Conservation (phyloP, 495 filamentous ascomycete genomes). For the Hyaloscypha finlandica region DNA sequence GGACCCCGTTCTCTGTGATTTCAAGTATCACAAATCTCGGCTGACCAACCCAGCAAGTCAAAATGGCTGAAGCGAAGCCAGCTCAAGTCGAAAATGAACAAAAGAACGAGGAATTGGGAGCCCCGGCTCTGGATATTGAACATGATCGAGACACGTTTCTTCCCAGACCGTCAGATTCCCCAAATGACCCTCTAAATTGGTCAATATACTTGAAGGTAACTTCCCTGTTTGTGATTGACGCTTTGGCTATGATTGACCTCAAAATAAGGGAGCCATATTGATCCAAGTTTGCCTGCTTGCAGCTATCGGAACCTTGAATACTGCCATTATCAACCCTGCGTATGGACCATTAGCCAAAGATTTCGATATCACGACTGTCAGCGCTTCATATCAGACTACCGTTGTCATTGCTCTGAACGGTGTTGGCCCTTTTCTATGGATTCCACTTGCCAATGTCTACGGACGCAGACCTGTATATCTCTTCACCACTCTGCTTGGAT, state of each 20-base stretch:
- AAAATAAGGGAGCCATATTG: background rate
- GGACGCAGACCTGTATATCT: constrained; percentile 6
- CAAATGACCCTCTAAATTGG: constrained; percentile 6
- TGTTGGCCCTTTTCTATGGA: constrained; percentile 2
- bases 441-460: constrained; percentile 5
- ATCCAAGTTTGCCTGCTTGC: constrained; percentile 9
- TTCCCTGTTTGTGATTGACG: background rate
- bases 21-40: background rate
- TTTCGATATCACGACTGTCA: background rate
- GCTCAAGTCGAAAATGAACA: background rate
- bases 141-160: constrained; percentile 3
- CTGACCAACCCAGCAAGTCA: background rate
- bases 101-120: background rate
- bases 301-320: background rate
- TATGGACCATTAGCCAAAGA: background rate
- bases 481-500: constrained; percentile 1
- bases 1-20: background rate
- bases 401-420: background rate
- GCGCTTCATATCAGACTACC: constrained; percentile 7
- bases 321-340: constrained; percentile 1
- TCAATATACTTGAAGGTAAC: constrained; percentile 2
- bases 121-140: background rate
- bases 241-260: background rate
- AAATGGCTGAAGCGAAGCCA: background rate
- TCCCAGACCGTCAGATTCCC: constrained; percentile 1